phyloP scores from a whole-genome alignment of 495 filamentous ascomycete genomes.

The Talaromyces ruber region DNA sequence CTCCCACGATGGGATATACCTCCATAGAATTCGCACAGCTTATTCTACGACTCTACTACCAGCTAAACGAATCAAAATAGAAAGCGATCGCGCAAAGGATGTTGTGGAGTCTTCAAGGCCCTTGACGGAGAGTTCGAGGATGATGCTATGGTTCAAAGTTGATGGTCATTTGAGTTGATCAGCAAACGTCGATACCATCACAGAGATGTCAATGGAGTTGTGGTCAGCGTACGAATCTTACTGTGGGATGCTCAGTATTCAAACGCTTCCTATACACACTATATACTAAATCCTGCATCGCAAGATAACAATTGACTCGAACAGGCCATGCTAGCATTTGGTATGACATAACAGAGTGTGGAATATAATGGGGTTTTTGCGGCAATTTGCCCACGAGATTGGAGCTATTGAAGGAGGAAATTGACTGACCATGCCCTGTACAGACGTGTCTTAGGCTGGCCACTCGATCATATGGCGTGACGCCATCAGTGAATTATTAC shows the following conservation, averaged over 20 bases:
- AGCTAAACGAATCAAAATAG: conserved; percentile 49
- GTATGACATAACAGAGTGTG: conserved; percentile 64
- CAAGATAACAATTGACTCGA: conserved; percentile 69
- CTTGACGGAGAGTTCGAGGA: conserved; percentile 59
- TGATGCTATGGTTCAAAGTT: conserved; percentile 60
- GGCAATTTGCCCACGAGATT: conserved; percentile 53
- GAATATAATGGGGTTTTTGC: conserved; percentile 55
- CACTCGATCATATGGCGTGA: conserved; percentile 56
- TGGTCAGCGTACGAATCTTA: conserved; percentile 67
- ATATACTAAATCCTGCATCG: conserved; percentile 56
- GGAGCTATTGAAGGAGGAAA: conserved; percentile 41
- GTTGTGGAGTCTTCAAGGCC: conserved; percentile 56
- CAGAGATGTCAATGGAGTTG: conserved; percentile 55
- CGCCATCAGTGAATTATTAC: conserved; percentile 52
- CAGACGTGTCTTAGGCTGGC: conserved; percentile 54
- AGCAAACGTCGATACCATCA: conserved; percentile 42
- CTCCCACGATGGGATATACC: too few relatives aligned
- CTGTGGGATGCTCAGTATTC: conserved; percentile 61
- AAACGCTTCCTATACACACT: conserved; percentile 57
- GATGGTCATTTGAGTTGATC: conserved; percentile 54
- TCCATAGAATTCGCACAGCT: too few relatives aligned
- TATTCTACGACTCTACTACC: too few relatives aligned
- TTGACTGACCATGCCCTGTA: conserved; percentile 51
- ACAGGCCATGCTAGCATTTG: conserved; percentile 49
- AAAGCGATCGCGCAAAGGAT: conserved; percentile 61